A percentile compares a stretch with the other conserved stretches of the same genome.
Conservation (phyloP, 768 basidiomycete species). For the Hericium alpestre region DNA sequence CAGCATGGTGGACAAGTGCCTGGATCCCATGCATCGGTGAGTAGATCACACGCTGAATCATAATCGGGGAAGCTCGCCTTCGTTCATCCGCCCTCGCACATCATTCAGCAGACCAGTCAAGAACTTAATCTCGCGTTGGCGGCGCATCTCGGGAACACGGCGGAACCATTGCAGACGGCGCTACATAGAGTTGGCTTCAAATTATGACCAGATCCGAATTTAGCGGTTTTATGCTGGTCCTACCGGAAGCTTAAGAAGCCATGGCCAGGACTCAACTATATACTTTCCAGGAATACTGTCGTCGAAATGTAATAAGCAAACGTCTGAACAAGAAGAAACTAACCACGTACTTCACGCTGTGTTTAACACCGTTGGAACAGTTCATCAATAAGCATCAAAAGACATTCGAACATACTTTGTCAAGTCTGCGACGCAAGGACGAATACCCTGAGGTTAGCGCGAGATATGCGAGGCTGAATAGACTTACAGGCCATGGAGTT, state of each 20-base stretch:
- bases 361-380: too few species aligned
- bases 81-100: constrained; percentile 31
- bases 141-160: constrained; percentile 27
- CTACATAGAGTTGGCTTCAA: constrained; percentile 2
- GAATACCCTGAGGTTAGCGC: neutral
- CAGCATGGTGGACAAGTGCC: constrained; percentile 31
- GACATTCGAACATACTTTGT: constrained; percentile 22
- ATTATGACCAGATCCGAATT: constrained; percentile 24
- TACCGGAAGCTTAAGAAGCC: constrained; percentile 35
- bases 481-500: constrained; percentile 30
- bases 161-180: constrained; percentile 35
- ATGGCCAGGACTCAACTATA: constrained; percentile 37
- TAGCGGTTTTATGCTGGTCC: constrained; percentile 25
- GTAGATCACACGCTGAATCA: constrained; percentile 24
- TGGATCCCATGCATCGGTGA: constrained; percentile 8
- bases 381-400: constrained; percentile 9
- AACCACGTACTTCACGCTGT: too few species aligned
- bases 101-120: constrained; percentile 31
- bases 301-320: neutral
- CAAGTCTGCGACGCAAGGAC: neutral
- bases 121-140: constrained; percentile 28
- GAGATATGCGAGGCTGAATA: neutral
- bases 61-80: constrained; percentile 21
- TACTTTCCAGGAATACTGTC: constrained; percentile 40
- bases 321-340: too few species aligned